Base-by-base conservation (phyloP, 768 basidiomycete species). In the Hypholoma fasciculare region DNA sequence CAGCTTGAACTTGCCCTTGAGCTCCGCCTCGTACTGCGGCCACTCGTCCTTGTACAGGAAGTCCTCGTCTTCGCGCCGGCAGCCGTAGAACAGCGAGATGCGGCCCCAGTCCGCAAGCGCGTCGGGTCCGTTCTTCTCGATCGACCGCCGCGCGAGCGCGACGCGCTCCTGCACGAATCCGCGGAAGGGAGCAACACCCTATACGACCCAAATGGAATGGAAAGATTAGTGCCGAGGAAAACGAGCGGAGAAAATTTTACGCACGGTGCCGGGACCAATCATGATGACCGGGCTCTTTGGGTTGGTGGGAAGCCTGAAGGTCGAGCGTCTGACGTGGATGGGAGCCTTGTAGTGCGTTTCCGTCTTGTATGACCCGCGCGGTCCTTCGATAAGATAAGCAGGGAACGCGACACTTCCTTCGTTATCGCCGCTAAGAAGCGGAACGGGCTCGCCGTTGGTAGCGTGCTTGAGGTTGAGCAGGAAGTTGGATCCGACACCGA, bases 161-260 rank as follows among this genome's bases (percentile, higher is more conserved):
- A 99, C 89, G 64, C 97, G 93, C 72, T 99, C 97, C 75, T 99
- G 97, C 8, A 98, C 84, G 74, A 99, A 99, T 2, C 96, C 97
- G 60, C 97, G 92, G 92, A 99, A 99, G 8, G 97, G 97, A 47
- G 97, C 97, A 56, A 99, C 95, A 78, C 97, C 97, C 94, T 96
- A 26, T 37, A 16, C 8, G n/a, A 20, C 20, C 40, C 42, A 49
- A 23, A 61, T 40, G 43, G 19, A 47, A 64, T 63, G 61, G 46
- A 47, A 59, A 20, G 46, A 11, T 54, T 8, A 46, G n/a, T 27
- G 19, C 4, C 27, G 19, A 20, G 43, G 44, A 16, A 30, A 50
- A 47, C 23, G 30, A 9, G 9, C 30, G 30, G 9, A 3, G 54
- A 26, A 17, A 13, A 34, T 47, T 39, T 34, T 34, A 84, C 92